phyloP scores from a whole-genome alignment of 805 yeast genomes.

The Metschnikowia arizonensis region DNA sequence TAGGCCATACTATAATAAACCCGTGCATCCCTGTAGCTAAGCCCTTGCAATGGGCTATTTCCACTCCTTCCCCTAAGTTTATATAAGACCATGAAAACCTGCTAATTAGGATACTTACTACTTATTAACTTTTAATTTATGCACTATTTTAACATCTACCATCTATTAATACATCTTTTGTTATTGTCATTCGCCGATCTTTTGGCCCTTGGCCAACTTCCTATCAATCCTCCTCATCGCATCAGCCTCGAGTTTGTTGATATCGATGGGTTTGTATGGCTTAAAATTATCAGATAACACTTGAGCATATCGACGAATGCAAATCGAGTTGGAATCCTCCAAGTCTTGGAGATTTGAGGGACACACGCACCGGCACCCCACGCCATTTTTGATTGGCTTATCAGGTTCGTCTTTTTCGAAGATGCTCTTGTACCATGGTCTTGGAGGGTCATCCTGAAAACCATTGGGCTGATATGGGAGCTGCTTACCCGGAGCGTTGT shows the following conservation, averaged over 20 bases:
- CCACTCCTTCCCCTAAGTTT: too few relatives aligned
- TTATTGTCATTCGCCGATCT: conserved; percentile 4
- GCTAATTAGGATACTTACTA: background rate
- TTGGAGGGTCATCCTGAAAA: conserved; percentile 17
- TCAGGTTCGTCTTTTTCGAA: conserved; percentile 20
- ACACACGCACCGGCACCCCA: conserved; percentile 87
- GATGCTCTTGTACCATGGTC: conserved; percentile 28
- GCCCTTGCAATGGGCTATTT: too few relatives aligned
- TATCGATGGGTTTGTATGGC: conserved; percentile 19
- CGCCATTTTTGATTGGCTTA: conserved; percentile 41
- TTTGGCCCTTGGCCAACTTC: conserved; percentile 20
- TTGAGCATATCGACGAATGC: conserved; percentile 50
- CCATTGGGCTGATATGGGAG: conserved; percentile 23
- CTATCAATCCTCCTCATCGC: conserved; percentile 21
- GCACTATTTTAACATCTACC: background rate
- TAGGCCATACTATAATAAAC: too few relatives aligned
- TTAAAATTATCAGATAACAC: conserved; percentile 30
- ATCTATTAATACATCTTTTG: background rate
- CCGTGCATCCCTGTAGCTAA: too few relatives aligned
- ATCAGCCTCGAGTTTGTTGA: conserved; percentile 24
- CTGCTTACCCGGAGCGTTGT: conserved; percentile 36
- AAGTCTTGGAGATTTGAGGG: conserved; percentile 49
- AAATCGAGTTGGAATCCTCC: conserved; percentile 50
- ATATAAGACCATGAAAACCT: too few relatives aligned
- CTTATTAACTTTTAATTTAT: background rate